Percentiles rank a stretch among this genome's conserved stretches.
These are phyloP conservation scores for Arthroderma uncinatum DNA, from an alignment of 2,329 filamentous ascomycete genomes.

Conservation along the genomic window DNA sequence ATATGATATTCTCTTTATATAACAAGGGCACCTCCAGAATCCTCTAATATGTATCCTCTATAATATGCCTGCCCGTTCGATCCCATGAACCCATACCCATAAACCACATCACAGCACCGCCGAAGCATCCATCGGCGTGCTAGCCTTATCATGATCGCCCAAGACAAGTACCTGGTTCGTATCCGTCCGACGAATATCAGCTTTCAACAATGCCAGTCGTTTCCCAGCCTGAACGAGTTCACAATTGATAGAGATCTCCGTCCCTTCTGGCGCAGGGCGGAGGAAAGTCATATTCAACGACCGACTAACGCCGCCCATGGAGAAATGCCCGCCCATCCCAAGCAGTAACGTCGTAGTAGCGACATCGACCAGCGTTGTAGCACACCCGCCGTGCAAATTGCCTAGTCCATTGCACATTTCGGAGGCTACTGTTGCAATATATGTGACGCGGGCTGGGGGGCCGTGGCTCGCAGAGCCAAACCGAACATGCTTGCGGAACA, in stretches of 20 bases:
- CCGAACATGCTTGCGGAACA: slow-evolving; percentile 23
- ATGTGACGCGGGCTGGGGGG: slow-evolving; percentile 27
- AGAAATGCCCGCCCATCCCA: slow-evolving; percentile 52
- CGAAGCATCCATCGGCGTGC: slow-evolving; percentile 27
- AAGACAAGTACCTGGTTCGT: slow-evolving; percentile 45
- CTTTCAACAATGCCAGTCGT: slow-evolving; percentile 43
- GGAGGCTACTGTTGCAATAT: slow-evolving; percentile 54
- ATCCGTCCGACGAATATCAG: slow-evolving; percentile 43
- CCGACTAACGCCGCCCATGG: slow-evolving; percentile 51
- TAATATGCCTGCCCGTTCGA: too few species aligned
- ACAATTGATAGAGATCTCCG: slow-evolving; percentile 43
- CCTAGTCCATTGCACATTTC: slow-evolving; percentile 85
- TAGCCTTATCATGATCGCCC: slow-evolving; percentile 56
- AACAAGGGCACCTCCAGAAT: neutral
- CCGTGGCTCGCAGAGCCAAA: slow-evolving; percentile 30
- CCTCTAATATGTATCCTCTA: neutral
- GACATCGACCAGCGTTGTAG: slow-evolving; percentile 56
- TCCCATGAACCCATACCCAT: too few species aligned
- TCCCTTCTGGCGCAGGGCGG: slow-evolving; percentile 46
- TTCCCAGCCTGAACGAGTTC: slow-evolving; percentile 49
- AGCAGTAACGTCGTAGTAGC: slow-evolving; percentile 50
- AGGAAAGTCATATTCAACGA: slow-evolving; percentile 58
- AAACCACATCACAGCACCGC: slow-evolving; percentile 13
- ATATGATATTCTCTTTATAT: neutral
- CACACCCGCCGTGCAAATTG: slow-evolving; percentile 78